Evolutionary conservation across 2,329 filamentous ascomycete genomes (phyloP).

Genomic region (Xylaria sp.): DNA sequence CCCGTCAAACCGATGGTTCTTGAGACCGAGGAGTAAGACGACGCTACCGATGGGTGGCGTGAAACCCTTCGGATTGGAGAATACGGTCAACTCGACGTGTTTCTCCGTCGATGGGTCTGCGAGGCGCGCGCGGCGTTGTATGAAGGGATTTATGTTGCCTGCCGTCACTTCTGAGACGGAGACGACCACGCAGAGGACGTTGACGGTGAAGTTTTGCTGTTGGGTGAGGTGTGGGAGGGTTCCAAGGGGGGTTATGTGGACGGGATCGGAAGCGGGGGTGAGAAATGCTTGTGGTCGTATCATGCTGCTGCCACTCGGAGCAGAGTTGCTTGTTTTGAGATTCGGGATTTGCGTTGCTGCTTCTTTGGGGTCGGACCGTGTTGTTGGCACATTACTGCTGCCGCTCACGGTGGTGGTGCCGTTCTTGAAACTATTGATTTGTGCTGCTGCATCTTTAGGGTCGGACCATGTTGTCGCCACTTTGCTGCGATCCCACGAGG

Average conservation of each 20-base stretch:
- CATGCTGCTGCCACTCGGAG: conserved; percentile 3
- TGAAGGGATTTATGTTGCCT: conserved; percentile 44
- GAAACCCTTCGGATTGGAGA: conserved; percentile 48
- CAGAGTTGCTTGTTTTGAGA: conserved; percentile 3
- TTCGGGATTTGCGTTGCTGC: conserved; percentile 6
- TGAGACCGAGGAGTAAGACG: conserved; percentile 49
- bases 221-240: conserved; percentile 49
- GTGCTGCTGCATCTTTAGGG: too few relatives aligned
- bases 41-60: conserved; percentile 43
- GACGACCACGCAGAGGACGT: conserved; percentile 47
- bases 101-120: conserved; percentile 48
- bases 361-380: conserved; percentile 15
- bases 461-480: too few relatives aligned
- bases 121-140: conserved; percentile 49
- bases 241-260: conserved; percentile 48
- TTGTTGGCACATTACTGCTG: too few relatives aligned
- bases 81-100: conserved; percentile 49
- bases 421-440: too few relatives aligned
- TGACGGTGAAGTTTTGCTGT: conserved; percentile 54
- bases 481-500: too few relatives aligned
- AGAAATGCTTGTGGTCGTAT: too few relatives aligned
- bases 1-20: conserved; percentile 52
- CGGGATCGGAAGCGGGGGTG: conserved; percentile 29
- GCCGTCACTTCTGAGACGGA: conserved; percentile 45
- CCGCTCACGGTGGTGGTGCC: too few relatives aligned